Evolutionary conservation across 495 filamentous ascomycete genomes (phyloP), one percentile per base, ranked within the genome.

Genomic region (Apiosordaria backusii): DNA sequence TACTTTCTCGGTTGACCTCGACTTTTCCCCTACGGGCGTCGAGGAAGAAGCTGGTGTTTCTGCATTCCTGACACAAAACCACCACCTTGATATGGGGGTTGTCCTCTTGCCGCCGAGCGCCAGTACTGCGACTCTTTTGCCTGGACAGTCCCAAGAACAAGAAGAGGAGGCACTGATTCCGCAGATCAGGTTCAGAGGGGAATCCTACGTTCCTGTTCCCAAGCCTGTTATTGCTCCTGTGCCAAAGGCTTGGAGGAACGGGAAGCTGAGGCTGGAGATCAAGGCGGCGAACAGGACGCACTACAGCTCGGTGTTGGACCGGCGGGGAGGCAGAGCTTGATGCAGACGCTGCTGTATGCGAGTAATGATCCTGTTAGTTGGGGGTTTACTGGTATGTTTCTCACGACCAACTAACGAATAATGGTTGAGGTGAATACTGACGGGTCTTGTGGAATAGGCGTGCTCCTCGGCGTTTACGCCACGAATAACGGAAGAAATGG

Each of bases 1-100:
- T 61, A 78, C 75, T 9, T 85, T 73, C 67, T 75, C 68, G 54
- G 76, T 81, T n/a, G 68, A 77, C 65, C 50, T 85, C 6, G 71
- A 75, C 19, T 85, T 81, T 65, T 29, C 70, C 0, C 82, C 81
- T 0, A 68, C 65, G 1, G 60, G 52, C 1, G 4, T 65, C 9
- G 79, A 75, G 60, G 72, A 81, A 53, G 80, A 83, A 62, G 77
- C 76, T 27, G 81, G 81, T 10, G 72, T 83, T 9, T 76, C 78
- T 0, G 74, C 78, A 3, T 86, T 86, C 67, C 70, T 83, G 21
- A 82, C 78, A 18, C 83, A 86, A 68, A 83, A 81, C 67, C 82
- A 85, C 63, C 84, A 85, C 60, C 65, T 84, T 10, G 81, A 85
- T 54, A 62, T 86, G 15, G 81, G 82, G n/a, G 65, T 85, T 22